phyloP scores from a whole-genome alignment of 2,329 filamentous ascomycete species.

The Leptographium procerum region DNA sequence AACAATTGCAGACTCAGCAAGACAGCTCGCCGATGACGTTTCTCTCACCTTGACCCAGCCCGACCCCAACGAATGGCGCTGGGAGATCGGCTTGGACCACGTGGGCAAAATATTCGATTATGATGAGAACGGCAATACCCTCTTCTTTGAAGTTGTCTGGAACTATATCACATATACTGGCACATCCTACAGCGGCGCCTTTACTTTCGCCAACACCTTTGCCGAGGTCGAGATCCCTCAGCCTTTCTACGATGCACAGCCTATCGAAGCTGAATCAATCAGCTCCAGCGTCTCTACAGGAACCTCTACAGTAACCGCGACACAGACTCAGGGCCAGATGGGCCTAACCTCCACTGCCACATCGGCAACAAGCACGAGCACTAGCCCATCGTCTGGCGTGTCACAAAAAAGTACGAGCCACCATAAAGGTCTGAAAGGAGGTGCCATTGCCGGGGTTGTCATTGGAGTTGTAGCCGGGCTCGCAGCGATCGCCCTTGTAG shows the following conservation, averaged over 20 bases:
- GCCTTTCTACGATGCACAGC: not conserved
- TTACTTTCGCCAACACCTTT: not conserved
- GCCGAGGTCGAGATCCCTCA: not conserved
- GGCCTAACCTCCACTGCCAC: not conserved
- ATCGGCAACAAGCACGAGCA: not conserved
- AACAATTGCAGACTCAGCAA: not conserved
- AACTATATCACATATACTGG: not conserved
- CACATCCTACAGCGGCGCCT: constrained; percentile 5
- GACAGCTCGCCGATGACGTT: too few relatives aligned
- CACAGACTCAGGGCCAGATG: not conserved
- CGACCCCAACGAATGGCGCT: not conserved
- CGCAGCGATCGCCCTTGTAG: constrained; percentile 27
- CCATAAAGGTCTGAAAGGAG: constrained; percentile 10
- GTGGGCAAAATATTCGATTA: not conserved
- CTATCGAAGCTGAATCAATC: not conserved
- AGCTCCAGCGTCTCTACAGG: not conserved
- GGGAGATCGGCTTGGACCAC: not conserved
- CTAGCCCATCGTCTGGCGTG: not conserved
- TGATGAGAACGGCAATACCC: not conserved
- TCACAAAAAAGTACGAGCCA: not conserved
- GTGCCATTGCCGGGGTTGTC: constrained; percentile 36
- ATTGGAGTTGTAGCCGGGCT: constrained; percentile 27
- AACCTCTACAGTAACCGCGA: not conserved
- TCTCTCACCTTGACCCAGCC: not conserved
- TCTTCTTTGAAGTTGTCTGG: constrained; percentile 3